phyloP scores from a whole-genome alignment of 1,139 yeast species.

The Casaregolazyma lundiana region DNA sequence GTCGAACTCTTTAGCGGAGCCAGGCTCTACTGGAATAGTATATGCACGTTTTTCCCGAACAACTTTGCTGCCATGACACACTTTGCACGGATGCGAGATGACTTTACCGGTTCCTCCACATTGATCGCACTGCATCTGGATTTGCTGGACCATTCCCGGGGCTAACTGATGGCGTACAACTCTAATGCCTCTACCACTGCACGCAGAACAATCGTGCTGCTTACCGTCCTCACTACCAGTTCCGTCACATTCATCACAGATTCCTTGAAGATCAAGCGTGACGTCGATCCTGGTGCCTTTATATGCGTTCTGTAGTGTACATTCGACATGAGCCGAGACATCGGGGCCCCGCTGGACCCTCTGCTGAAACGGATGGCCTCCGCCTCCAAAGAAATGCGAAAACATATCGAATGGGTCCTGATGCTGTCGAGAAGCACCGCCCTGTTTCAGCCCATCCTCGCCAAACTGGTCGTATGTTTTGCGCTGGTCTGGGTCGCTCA shows the following conservation, averaged over 20 bases:
- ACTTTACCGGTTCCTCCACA: slow-evolving; percentile 76
- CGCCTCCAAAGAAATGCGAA: slow-evolving; percentile 70
- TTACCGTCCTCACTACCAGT: slow-evolving; percentile 79
- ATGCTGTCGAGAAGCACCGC: slow-evolving; percentile 39
- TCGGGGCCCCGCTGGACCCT: slow-evolving; percentile 60
- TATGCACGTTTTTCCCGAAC: slow-evolving; percentile 52
- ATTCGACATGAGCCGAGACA: slow-evolving; percentile 51
- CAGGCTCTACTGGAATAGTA: slow-evolving; percentile 63
- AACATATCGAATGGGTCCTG: slow-evolving; percentile 70
- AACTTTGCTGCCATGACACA: slow-evolving; percentile 70
- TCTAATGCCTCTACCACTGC: slow-evolving; percentile 71
- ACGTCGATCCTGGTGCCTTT: slow-evolving; percentile 62
- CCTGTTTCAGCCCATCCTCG: slow-evolving; percentile 63
- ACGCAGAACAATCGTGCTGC: slow-evolving; percentile 56
- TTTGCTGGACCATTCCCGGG: slow-evolving; percentile 85
- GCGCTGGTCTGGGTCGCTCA: slow-evolving; percentile 70
- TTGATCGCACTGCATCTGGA: slow-evolving; percentile 70
- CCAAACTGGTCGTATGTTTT: slow-evolving; percentile 74
- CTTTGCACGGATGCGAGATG: slow-evolving; percentile 58
- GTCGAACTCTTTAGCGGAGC: slow-evolving; percentile 57
- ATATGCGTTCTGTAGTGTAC: slow-evolving; percentile 63
- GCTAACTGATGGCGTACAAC: slow-evolving; percentile 73
- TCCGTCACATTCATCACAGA: slow-evolving; percentile 76
- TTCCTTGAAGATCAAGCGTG: slow-evolving; percentile 62
- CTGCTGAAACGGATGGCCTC: slow-evolving; percentile 35